Percentiles rank a stretch among this genome's conserved stretches.
Conservation (phyloP, 352 stramenopile genomes). For the Pythium oligandrum region DNA sequence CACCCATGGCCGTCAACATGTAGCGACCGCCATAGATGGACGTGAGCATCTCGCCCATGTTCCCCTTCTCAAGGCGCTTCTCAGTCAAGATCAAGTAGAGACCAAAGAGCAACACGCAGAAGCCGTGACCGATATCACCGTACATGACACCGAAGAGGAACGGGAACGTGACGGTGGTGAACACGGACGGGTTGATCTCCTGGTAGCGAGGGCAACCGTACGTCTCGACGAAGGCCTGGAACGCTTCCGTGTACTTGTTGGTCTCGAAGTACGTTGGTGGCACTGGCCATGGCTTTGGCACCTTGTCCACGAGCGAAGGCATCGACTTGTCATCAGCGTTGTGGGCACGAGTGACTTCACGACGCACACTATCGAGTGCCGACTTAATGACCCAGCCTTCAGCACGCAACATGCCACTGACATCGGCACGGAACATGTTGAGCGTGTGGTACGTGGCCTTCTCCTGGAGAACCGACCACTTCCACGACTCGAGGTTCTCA, state of each 20-base stretch:
- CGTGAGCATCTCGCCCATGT: conserved; percentile 89
- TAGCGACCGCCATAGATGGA: conserved; percentile 94
- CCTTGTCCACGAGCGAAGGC: conserved; percentile 90
- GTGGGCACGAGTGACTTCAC: conserved; percentile 87
- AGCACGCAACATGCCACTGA: conserved; percentile 94
- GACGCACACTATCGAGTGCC: conserved; percentile 75
- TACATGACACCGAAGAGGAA: conserved; percentile 99
- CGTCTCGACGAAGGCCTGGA: conserved; percentile 98
- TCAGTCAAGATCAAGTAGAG: conserved; percentile 94
- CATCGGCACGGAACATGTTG: conserved; percentile 97
- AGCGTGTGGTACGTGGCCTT: conserved; percentile 98
- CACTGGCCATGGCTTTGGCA: conserved; percentile 94
- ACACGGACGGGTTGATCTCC: conserved; percentile 98
- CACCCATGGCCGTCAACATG: conserved; percentile 99
- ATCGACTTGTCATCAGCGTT: conserved; percentile 92
- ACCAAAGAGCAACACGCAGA: conserved; percentile 93
- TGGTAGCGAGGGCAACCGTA: conserved; percentile 98
- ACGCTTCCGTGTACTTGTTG: conserved; percentile 99
- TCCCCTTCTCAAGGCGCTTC: conserved; percentile 74
- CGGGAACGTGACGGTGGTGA: conserved; percentile 98
- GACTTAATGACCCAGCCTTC: conserved; percentile 96
- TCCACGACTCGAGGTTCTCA: conserved; percentile 94
- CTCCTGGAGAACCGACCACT: conserved; percentile 95
- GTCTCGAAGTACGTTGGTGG: conserved; percentile 98
- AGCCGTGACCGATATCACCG: conserved; percentile 97